These are phyloP conservation scores for Geosiphon pyriformis DNA, from an alignment of 192 early-diverging fungal species.

Conservation along the genomic window DNA sequence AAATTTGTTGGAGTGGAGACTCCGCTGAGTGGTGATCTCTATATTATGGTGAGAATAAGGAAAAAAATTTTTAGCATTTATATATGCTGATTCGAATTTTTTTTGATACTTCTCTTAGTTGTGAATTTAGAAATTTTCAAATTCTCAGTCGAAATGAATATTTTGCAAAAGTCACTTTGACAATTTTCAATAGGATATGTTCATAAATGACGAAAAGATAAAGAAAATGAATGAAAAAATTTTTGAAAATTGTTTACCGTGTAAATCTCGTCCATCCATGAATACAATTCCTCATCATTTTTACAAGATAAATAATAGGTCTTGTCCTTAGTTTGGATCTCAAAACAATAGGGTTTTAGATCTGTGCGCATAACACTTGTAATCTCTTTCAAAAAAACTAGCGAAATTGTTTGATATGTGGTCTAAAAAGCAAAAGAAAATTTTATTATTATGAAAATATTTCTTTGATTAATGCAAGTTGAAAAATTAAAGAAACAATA, in stretches of 20 bases:
- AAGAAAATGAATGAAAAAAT: neutral
- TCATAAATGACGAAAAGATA: too few species aligned
- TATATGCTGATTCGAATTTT: too few species aligned
- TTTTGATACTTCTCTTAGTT: too few species aligned
- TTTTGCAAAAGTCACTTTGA: too few species aligned
- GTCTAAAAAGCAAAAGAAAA: conserved; percentile 41
- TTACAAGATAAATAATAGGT: conserved; percentile 89
- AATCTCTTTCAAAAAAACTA: conserved; percentile 93
- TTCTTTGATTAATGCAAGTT: too few species aligned
- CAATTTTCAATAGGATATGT: too few species aligned
- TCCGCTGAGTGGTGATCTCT: conserved; percentile 71
- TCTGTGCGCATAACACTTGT: conserved; percentile 82
- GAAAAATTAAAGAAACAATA: too few species aligned
- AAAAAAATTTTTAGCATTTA: conserved; percentile 21
- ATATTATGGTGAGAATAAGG: conserved; percentile 32
- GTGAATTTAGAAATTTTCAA: too few species aligned
- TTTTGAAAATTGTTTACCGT: conserved; percentile 43
- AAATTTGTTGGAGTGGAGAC: conserved; percentile 82
- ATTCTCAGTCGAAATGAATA: too few species aligned
- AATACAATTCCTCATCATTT: conserved; percentile 95
- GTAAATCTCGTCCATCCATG: conserved; percentile 98
- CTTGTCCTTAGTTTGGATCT: conserved; percentile 89
- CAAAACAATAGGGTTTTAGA: conserved; percentile 90
- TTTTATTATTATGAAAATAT: conserved; percentile 1
- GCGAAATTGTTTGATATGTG: conserved; percentile 78